A percentile compares a stretch with the other conserved stretches of the same genome.
Conservation (phyloP, 106 monocot genomes). For the Apostasia shenzhenica region DNA sequence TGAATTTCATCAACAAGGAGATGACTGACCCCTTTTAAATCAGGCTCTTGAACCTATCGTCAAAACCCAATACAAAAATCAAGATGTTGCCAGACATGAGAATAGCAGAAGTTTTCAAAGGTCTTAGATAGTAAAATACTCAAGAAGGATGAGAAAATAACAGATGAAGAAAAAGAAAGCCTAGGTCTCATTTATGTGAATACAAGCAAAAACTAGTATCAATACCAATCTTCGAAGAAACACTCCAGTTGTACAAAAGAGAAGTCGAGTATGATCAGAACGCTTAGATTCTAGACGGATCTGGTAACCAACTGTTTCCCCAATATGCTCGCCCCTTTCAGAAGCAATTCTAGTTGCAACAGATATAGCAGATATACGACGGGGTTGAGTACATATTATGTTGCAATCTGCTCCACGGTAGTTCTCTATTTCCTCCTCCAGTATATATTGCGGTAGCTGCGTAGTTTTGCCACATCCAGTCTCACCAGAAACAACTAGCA, state of each 20-base stretch:
- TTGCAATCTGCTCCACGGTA: slow-evolving; percentile 88
- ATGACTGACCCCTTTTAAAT: slow-evolving; percentile 74
- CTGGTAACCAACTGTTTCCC: slow-evolving; percentile 93
- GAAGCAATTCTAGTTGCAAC: slow-evolving; percentile 88
- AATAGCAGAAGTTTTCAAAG: too few species aligned
- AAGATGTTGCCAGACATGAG: too few species aligned
- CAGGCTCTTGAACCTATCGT: slow-evolving; percentile 86
- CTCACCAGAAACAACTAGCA: slow-evolving; percentile 93
- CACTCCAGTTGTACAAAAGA: slow-evolving; percentile 98
- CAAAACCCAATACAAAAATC: not conserved
- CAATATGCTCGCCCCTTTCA: slow-evolving; percentile 90
- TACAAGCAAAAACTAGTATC: slow-evolving; percentile 1
- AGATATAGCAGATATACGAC: slow-evolving; percentile 98
- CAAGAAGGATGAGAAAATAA: too few species aligned
- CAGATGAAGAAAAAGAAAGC: too few species aligned
- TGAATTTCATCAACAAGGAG: slow-evolving; percentile 97
- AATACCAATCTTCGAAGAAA: slow-evolving; percentile 80
- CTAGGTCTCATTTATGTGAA: not conserved
- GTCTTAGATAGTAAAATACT: too few species aligned
- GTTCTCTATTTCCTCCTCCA: slow-evolving; percentile 80
- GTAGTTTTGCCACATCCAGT: slow-evolving; percentile 99
- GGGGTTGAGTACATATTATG: slow-evolving; percentile 95
- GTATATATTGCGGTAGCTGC: slow-evolving; percentile 91
- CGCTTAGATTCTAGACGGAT: slow-evolving; percentile 87
- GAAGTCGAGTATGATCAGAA: slow-evolving; percentile 68